These are phyloP conservation scores for Camelina laxa DNA, from an alignment of 345 rosid species.

Conservation along the genomic window DNA sequence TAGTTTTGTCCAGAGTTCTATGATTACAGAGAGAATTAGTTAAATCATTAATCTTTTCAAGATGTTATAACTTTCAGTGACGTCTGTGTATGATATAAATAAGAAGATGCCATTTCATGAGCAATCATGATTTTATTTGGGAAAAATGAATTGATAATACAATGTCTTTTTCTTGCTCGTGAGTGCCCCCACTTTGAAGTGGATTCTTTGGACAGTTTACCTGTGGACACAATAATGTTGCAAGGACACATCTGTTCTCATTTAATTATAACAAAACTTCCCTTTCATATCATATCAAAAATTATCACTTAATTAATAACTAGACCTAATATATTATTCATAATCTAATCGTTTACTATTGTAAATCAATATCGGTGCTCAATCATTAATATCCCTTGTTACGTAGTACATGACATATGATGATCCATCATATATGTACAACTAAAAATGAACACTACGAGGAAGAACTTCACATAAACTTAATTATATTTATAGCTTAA, in stretches of 20 bases:
- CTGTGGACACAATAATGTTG: slow-evolving; percentile 49
- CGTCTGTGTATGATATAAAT: background rate
- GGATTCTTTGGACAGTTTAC: slow-evolving; percentile 48
- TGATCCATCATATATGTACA: background rate
- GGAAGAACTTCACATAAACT: background rate
- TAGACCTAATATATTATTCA: slow-evolving; percentile 32
- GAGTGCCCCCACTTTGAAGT: slow-evolving; percentile 52
- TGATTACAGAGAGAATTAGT: background rate
- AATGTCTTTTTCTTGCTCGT: slow-evolving; percentile 42
- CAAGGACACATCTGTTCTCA: slow-evolving; percentile 44
- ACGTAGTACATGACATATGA: slow-evolving; percentile 41
- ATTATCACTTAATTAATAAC: slow-evolving; percentile 40
- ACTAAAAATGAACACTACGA: slow-evolving; percentile 17
- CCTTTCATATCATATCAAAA: slow-evolving; percentile 38
- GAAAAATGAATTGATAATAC: slow-evolving; percentile 30
- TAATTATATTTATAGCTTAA: background rate
- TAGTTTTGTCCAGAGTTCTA: background rate
- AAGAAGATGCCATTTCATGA: slow-evolving; percentile 42
- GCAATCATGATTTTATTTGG: slow-evolving; percentile 42
- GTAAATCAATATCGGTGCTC: slow-evolving; percentile 34
- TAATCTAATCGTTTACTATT: slow-evolving; percentile 23
- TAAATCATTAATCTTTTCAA: background rate
- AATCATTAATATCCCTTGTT: slow-evolving; percentile 42
- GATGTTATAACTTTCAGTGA: slow-evolving; percentile 2
- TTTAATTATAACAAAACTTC: slow-evolving; percentile 38